Base-by-base conservation (phyloP, 148 eudicot species). In the Cornus controversa region DNA sequence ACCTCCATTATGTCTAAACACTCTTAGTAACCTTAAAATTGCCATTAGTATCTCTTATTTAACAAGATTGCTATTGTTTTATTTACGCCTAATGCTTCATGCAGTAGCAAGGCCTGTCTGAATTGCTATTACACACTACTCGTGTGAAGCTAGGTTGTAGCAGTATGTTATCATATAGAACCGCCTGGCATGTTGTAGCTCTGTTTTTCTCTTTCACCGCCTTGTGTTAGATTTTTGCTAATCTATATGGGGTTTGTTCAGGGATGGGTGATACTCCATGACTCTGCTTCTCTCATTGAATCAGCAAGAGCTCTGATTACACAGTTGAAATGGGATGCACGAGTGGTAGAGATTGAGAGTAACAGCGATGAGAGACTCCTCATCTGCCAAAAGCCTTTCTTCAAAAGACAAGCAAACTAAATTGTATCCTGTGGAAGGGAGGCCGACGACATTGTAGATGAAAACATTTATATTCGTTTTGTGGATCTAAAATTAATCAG, bases 181-280 rank as follows among this genome's bases (percentile, higher is more conserved):
- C 40, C 40, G 34, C 11, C 40, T 16, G 25, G n/a, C 54, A 34
- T 40, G 53, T 54, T 58, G 6, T 47, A 22, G 11, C 50, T 65
- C 23, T 28, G 13, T 15, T 73, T 72, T 63, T 58, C 60, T 26
- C 42, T 40, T 40, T 54, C 68, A 25, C 47, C 10, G 62, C 26
- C 27, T 31, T 70, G 15, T 36, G 58, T 76, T 45, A 64, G 64
- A 26, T 14, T 31, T 42, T 31, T 42, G 75, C 71, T 84, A 72
- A 81, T 76, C 31, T 37, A 22, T 54, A 34, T 84, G 62, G 25
- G 24, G 1, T 60, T 57, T 31, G 75, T 78, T 82, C 90, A 96
- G 98, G 99, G 99, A 37, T 96, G 99, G 99, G 87, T 93, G 71
- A 91, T 96, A 72, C 75, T 96, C 79, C 87, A 91, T 22, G 99